Percentiles rank a stretch among this genome's conserved stretches.
Evolutionary conservation across 306 rosid species (phyloP).

Genomic region (Quercus wislizeni): DNA sequence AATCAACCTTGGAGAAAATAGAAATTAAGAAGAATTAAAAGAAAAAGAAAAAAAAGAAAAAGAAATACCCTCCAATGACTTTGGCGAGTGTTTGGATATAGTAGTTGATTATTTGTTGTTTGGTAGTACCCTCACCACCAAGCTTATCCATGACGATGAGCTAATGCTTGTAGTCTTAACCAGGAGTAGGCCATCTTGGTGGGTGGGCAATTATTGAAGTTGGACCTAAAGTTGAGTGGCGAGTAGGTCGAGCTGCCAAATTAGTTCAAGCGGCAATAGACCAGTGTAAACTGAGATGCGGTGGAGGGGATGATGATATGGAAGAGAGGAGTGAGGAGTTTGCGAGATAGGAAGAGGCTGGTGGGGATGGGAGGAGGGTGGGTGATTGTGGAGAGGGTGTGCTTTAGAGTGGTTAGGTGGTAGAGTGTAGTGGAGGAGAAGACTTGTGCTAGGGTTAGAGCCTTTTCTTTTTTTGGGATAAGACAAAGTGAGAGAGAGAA

Average conservation of each 20-base stretch:
- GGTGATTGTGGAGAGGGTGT: conserved; percentile 39
- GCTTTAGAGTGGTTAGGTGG: conserved; percentile 25
- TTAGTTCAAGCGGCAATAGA: conserved; percentile 61
- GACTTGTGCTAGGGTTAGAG: conserved; percentile 47
- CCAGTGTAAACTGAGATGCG: conserved; percentile 32
- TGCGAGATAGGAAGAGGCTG: conserved; percentile 32
- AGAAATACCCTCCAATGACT: conserved; percentile 61
- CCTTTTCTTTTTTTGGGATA: conserved; percentile 28
- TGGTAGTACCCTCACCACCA: conserved; percentile 72
- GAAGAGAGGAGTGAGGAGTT: conserved; percentile 39
- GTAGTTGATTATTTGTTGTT: conserved; percentile 81
- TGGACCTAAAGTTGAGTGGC: conserved; percentile 66
- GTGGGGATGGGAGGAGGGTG: conserved; percentile 32
- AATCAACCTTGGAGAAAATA: background rate
- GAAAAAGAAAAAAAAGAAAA: background rate
- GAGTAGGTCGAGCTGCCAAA: conserved; percentile 68
- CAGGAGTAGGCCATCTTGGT: conserved; percentile 96
- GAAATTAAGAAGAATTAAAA: background rate
- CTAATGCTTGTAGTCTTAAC: conserved; percentile 93
- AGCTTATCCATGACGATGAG: conserved; percentile 92
- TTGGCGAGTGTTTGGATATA: conserved; percentile 74
- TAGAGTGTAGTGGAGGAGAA: conserved; percentile 30
- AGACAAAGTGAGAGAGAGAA: background rate
- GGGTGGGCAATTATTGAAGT: conserved; percentile 86
- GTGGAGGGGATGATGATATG: conserved; percentile 28